Percentiles rank a stretch among this genome's conserved stretches.
These are phyloP conservation scores for Tagetes patula DNA, from an alignment of 129 eudicot species.

Conservation along the genomic window DNA sequence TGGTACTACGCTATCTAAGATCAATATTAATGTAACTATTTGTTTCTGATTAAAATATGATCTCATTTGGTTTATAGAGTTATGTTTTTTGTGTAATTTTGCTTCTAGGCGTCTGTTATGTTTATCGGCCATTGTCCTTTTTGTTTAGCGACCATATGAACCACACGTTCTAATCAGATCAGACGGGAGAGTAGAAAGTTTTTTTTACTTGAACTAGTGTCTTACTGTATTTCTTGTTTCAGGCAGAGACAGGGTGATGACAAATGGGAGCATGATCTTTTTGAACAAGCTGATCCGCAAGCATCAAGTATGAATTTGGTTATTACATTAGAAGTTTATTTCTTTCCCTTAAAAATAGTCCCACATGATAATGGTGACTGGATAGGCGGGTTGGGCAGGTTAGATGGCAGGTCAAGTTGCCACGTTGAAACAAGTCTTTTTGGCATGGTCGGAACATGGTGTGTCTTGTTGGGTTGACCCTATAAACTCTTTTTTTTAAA, in stretches of 20 bases:
- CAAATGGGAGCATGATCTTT: conserved; percentile 96
- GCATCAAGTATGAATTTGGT: conserved; percentile 55
- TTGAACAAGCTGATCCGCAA: conserved; percentile 55
- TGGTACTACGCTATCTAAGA: background rate
- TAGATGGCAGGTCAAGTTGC: background rate
- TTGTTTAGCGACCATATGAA: background rate
- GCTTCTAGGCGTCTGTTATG: conserved; percentile 2
- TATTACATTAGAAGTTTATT: background rate
- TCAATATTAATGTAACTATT: background rate
- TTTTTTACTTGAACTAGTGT: conserved; percentile 17
- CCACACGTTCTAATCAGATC: background rate
- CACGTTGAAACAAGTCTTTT: background rate
- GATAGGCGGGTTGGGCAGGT: background rate
- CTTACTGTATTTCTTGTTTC: conserved; percentile 32
- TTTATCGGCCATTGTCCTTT: background rate
- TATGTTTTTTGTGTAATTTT: background rate
- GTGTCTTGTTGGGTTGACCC: background rate
- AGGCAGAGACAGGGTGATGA: conserved; percentile 89
- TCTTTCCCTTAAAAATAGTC: background rate
- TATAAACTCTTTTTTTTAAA: background rate
- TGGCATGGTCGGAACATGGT: background rate
- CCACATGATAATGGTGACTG: background rate
- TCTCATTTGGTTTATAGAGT: background rate
- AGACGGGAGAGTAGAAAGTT: conserved; percentile 1
- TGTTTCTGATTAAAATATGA: background rate